A percentile compares a stretch with the other conserved stretches of the same genome.
Evolutionary conservation across 768 basidiomycete species (phyloP).

Genomic region (Boletus rex-veris): DNA sequence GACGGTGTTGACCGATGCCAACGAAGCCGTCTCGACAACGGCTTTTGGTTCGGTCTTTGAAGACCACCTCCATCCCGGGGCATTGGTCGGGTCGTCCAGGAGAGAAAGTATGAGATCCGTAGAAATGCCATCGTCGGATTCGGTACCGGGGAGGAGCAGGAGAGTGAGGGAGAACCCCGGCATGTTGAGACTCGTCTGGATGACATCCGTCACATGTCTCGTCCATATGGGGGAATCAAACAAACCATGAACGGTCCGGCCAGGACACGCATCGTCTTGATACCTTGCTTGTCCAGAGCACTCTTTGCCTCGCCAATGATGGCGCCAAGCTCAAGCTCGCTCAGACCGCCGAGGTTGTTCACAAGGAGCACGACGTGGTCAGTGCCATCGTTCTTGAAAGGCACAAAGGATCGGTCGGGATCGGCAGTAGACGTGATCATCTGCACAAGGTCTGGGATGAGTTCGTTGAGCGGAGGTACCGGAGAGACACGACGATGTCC

Average conservation of each 20-base stretch:
- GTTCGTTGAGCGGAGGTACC: conserved; percentile 63
- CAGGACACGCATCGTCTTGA: conserved; percentile 60
- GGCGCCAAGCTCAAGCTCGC: conserved; percentile 75
- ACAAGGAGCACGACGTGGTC: conserved; percentile 77
- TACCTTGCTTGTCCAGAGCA: conserved; percentile 52
- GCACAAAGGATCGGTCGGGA: conserved; percentile 72
- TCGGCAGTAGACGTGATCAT: conserved; percentile 71
- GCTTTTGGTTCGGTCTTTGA: conserved; percentile 41
- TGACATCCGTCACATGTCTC: background rate
- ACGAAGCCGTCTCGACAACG: conserved; percentile 10
- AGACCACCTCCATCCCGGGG: conserved; percentile 87
- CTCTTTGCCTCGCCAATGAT: conserved; percentile 60
- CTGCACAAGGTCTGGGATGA: conserved; percentile 67
- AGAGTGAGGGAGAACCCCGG: conserved; percentile 87
- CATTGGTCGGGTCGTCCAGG: conserved; percentile 62
- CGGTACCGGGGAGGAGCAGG: conserved; percentile 60
- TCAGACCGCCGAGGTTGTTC: conserved; percentile 86
- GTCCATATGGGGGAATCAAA: background rate
- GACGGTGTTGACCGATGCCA: conserved; percentile 9
- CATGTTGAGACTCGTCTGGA: conserved; percentile 86
- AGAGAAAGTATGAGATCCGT: conserved; percentile 53
- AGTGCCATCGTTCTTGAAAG: conserved; percentile 55
- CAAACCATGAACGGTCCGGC: conserved; percentile 85
- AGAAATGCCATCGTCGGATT: conserved; percentile 38
- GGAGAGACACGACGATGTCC: conserved; percentile 68